phyloP scores from a whole-genome alignment of 75 land plant species.

The Adiantum capillusveneris region DNA sequence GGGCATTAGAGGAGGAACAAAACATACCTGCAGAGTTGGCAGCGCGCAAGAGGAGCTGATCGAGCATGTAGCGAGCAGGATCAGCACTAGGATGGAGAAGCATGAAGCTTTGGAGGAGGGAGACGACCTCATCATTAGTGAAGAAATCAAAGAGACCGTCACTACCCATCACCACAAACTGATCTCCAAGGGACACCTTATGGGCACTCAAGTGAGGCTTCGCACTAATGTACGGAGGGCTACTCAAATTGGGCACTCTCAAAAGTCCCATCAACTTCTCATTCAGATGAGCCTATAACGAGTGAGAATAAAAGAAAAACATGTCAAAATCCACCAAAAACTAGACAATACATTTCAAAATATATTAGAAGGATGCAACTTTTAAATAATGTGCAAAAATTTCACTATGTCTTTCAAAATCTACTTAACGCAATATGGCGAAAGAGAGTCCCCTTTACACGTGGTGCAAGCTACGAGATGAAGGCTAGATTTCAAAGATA shows the following conservation, averaged over 20 bases:
- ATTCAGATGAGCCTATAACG: no score
- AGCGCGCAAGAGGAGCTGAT: constrained; percentile 51
- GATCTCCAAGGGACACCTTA: constrained; percentile 42
- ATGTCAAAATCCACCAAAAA: no score
- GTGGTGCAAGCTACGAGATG: no score
- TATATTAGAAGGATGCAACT: no score
- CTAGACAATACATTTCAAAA: no score
- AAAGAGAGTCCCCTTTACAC: no score
- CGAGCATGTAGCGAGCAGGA: constrained; percentile 78
- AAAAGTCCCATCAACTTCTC: constrained; percentile 66
- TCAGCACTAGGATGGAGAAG: constrained; percentile 31
- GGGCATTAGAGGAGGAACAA: neutral
- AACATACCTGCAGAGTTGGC: neutral
- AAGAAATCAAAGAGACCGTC: constrained; percentile 93
- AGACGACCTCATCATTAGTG: constrained; percentile 67
- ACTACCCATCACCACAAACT: constrained; percentile 69
- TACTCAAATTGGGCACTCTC: constrained; percentile 48
- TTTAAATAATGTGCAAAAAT: no score
- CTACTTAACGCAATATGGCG: no score
- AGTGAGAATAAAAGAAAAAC: no score
- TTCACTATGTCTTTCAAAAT: no score
- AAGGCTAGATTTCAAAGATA: no score
- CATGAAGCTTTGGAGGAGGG: constrained; percentile 45
- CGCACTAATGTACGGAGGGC: constrained; percentile 59
- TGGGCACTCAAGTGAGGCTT: constrained; percentile 49